phyloP scores from a whole-genome alignment of 2,329 filamentous ascomycete species.

The Teratosphaeria nubilosa region DNA sequence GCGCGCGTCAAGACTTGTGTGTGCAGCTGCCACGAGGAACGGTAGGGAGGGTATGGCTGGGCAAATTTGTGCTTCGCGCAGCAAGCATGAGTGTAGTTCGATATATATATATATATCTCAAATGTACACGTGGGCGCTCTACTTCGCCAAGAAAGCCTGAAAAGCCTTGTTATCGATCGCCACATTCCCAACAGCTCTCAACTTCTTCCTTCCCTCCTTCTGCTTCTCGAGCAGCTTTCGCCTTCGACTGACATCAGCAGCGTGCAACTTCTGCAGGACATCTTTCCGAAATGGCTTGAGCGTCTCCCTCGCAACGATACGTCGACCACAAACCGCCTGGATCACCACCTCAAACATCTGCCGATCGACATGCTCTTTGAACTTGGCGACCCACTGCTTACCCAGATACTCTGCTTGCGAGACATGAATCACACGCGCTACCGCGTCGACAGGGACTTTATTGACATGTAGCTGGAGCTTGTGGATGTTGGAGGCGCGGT shows the following conservation, averaged over 20 bases:
- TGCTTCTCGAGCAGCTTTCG: slow-evolving; percentile 91
- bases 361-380: slow-evolving; percentile 90
- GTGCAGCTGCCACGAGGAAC: no score
- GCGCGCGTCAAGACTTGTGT: no score
- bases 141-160: slow-evolving; percentile 80
- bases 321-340: slow-evolving; percentile 73
- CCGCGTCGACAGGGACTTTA: slow-evolving; percentile 84
- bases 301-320: slow-evolving; percentile 82
- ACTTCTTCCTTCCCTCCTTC: slow-evolving; percentile 84
- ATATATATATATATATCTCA: not conserved
- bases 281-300: slow-evolving; percentile 97
- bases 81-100: no score
- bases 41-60: no score
- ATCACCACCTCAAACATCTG: slow-evolving; percentile 98
- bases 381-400: slow-evolving; percentile 82
- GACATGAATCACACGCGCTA: slow-evolving; percentile 77
- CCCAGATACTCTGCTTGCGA: slow-evolving; percentile 75
- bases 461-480: slow-evolving; percentile 93
- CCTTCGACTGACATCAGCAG: slow-evolving; percentile 71
- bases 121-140: not conserved
- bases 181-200: slow-evolving; percentile 75
- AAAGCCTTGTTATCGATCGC: slow-evolving; percentile 95
- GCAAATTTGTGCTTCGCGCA: no score
- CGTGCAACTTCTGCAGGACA: slow-evolving; percentile 85
- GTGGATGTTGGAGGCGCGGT: slow-evolving; percentile 66